phyloP scores from a whole-genome alignment of 73 alveolate genomes.

The Tetrahymena thermophila region DNA sequence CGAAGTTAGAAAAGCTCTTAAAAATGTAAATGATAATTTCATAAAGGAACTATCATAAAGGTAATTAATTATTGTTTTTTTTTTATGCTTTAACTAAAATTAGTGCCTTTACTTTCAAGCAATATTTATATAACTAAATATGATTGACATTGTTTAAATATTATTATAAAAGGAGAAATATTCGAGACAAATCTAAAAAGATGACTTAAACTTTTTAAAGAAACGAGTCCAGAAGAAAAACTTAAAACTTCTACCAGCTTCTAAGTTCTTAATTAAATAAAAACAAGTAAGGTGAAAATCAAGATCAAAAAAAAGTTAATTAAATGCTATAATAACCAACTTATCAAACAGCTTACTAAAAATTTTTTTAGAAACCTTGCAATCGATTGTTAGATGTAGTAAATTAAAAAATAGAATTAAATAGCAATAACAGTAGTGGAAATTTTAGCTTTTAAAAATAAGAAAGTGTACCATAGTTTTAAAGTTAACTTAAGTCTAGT shows the following conservation, averaged over 20 bases:
- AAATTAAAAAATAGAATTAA: neutral
- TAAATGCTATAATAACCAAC: neutral
- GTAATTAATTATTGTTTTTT: neutral
- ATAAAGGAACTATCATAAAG: neutral
- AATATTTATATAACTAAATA: too few species aligned
- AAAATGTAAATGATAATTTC: neutral
- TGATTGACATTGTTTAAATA: too few species aligned
- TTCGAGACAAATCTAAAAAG: neutral
- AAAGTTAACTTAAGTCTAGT: neutral
- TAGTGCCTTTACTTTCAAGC: too few species aligned
- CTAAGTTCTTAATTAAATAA: neutral
- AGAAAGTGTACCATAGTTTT: neutral
- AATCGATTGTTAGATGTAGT: neutral
- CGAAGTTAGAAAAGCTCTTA: neutral
- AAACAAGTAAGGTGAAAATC: neutral
- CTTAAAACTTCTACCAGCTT: neutral
- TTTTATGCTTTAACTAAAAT: too few species aligned
- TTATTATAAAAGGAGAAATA: neutral
- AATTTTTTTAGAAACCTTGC: neutral
- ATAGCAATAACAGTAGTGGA: neutral
- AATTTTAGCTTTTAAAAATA: neutral
- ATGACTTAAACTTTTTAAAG: neutral
- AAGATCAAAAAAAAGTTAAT: neutral
- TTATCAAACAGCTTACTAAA: neutral
- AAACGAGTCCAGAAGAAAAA: neutral